Percentiles rank a stretch among this genome's conserved stretches.
phyloP scores from a whole-genome alignment of 1,284 basidiomycete species.

The Papiliotrema nemorosa region DNA sequence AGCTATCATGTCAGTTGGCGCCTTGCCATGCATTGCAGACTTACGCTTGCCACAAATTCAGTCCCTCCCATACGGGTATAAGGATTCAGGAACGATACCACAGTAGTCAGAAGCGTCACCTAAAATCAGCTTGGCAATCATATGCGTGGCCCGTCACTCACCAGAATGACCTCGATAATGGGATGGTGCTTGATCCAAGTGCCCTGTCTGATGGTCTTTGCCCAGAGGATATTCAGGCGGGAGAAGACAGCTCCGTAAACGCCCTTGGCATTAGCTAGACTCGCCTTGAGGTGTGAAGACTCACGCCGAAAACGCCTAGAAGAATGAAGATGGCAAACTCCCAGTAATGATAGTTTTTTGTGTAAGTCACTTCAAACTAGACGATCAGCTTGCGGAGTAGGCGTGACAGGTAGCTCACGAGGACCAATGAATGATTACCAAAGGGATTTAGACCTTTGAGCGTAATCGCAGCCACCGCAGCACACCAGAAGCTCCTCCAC shows the following conservation, averaged over 20 bases:
- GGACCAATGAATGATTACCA: conserved; percentile 55
- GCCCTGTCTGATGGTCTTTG: conserved; percentile 69
- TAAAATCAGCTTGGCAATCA: conserved; percentile 46
- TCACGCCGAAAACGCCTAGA: conserved; percentile 79
- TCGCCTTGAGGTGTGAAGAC: conserved; percentile 17
- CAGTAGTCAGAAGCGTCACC: conserved; percentile 72
- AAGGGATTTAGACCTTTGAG: conserved; percentile 89
- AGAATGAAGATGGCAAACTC: conserved; percentile 68
- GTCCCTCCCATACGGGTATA: conserved; percentile 93
- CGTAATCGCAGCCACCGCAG: conserved; percentile 87
- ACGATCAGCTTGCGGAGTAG: too few relatives aligned
- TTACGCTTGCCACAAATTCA: conserved; percentile 66
- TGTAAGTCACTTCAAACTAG: conserved; percentile 46
- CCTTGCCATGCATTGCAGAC: too few relatives aligned
- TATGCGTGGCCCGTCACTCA: too few relatives aligned
- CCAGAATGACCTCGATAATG: conserved; percentile 76
- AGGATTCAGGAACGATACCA: conserved; percentile 81
- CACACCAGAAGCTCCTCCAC: conserved; percentile 95
- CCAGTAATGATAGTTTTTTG: conserved; percentile 48
- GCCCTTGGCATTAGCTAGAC: conserved; percentile 55
- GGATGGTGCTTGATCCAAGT: conserved; percentile 79
- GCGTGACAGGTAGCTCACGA: conserved; percentile 37
- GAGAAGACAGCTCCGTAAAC: conserved; percentile 93
- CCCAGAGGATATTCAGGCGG: conserved; percentile 80
- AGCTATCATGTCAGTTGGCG: too few relatives aligned